phyloP scores from a whole-genome alignment of 768 basidiomycete genomes.

The Hygrocybe coccinea region DNA sequence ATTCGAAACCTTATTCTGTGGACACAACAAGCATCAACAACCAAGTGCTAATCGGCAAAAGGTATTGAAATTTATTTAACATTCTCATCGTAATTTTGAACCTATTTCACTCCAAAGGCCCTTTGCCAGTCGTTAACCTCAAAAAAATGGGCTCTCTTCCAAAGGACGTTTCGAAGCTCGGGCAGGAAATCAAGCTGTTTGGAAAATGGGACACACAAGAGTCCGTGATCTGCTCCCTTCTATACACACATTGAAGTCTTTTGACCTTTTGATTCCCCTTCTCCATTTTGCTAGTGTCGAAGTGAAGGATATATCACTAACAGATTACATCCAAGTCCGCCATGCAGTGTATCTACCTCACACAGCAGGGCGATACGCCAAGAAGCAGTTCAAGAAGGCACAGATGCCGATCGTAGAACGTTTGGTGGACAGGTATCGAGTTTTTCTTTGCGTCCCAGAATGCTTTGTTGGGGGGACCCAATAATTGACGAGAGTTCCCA shows the following conservation, averaged over 20 bases:
- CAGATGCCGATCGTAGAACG: constrained; percentile 99
- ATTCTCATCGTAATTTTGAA: not conserved
- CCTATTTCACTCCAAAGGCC: not conserved
- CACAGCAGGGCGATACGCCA: constrained; percentile 98
- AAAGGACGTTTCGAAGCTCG: constrained; percentile 75
- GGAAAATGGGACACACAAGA: constrained; percentile 98
- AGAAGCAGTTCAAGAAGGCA: constrained; percentile 99
- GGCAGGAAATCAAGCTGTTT: constrained; percentile 90
- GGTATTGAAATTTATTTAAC: constrained; percentile 1
- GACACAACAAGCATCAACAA: too few species aligned
- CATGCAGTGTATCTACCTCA: constrained; percentile 97
- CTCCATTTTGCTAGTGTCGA: constrained; percentile 2
- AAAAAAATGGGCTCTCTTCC: constrained; percentile 71
- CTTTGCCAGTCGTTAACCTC: constrained; percentile 34
- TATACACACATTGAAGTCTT: not conserved
- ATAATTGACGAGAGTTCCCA: not conserved
- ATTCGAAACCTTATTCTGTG: not conserved
- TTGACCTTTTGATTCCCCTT: constrained; percentile 1
- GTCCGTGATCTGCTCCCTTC: constrained; percentile 58
- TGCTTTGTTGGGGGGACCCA: not conserved
- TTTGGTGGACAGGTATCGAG: constrained; percentile 92
- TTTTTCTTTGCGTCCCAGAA: too few species aligned
- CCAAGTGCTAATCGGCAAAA: too few species aligned
- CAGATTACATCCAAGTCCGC: constrained; percentile 99
- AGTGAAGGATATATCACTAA: constrained; percentile 99